A percentile compares a stretch with the other conserved stretches of the same genome.
These are phyloP conservation scores for Vaucheria bursata DNA, from an alignment of 352 stramenopile genomes.

Conservation along the genomic window DNA sequence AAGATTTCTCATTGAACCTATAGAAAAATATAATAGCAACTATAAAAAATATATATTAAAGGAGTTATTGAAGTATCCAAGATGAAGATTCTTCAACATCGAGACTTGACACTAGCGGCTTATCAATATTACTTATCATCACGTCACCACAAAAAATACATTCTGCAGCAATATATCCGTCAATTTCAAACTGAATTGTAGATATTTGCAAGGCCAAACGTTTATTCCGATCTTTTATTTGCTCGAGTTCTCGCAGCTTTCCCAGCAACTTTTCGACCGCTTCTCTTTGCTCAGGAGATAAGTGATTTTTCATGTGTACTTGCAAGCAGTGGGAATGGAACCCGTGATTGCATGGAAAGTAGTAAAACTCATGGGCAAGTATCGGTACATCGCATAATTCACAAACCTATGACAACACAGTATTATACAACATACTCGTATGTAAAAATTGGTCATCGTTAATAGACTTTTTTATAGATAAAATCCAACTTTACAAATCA, in stretches of 20 bases:
- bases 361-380: conserved; percentile 67
- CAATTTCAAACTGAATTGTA: conserved; percentile 72
- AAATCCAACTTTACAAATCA: too few relatives aligned
- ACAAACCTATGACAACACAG: too few relatives aligned
- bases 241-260: conserved; percentile 65
- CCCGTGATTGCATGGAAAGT: conserved; percentile 83
- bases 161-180: conserved; percentile 83
- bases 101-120: conserved; percentile 68
- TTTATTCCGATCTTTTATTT: conserved; percentile 54
- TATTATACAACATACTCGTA: too few relatives aligned
- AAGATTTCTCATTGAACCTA: too few relatives aligned
- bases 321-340: conserved; percentile 79
- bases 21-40: too few relatives aligned
- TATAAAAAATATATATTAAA: too few relatives aligned
- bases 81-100: neutral
- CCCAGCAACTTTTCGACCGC: conserved; percentile 70
- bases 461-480: too few relatives aligned
- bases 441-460: too few relatives aligned
- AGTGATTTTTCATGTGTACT: conserved; percentile 37
- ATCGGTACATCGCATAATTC: conserved; percentile 20
- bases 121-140: conserved; percentile 87
- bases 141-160: conserved; percentile 85
- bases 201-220: conserved; percentile 59
- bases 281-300: conserved; percentile 48
- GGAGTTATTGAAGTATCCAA: neutral